Evolutionary conservation across 129 eudicot species (phyloP), one percentile per base, ranked within the genome.

Genomic region (Mikania micrantha): DNA sequence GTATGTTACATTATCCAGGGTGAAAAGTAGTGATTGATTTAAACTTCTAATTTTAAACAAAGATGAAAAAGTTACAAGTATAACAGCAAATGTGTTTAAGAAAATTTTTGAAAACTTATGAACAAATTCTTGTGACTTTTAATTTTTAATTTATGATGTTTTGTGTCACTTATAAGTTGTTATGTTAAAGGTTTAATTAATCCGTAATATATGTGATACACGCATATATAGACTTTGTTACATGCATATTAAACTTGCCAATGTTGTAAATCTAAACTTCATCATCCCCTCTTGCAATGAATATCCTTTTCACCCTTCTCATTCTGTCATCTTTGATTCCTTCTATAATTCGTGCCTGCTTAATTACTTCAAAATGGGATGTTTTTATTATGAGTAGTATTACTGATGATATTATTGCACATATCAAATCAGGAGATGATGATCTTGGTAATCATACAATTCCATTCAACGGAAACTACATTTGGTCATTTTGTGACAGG

Each of bases 361-460:
- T 44, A 6, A 9, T 54, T 0, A 60, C 50, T 12, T 9, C 32
- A 41, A 15, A 56, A 9, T 74, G 78, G 78, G 11, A 41, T 25
- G 4, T 74, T 6, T 40, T 17, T 39, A 11, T 74, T 13, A 41
- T 24, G 0, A 74, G 17, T 28, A 15, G 54, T 63, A 38, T 73
- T 9, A 25, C 28, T 0, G 50, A 54, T 39, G 19, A 17, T 21
- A 2, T 65, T 25, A n/a, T 20, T 54, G 66, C 50, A 31, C 73
- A 42, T 66, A 7, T 74, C 11, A 66, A 66, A 56, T 74, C 79
- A 42, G 48, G 67, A 29, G 60, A 74, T 8, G 59, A 65, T 32
- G 73, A 66, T 57, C 74, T 74, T 42, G 74, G 79, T 2, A 57
- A 21, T 32, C 79, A 57, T 45, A 44, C 40, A 8, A 56, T 74